Base-by-base conservation (phyloP, 192 early-diverging fungal species). In the Coemansia sp. region DNA sequence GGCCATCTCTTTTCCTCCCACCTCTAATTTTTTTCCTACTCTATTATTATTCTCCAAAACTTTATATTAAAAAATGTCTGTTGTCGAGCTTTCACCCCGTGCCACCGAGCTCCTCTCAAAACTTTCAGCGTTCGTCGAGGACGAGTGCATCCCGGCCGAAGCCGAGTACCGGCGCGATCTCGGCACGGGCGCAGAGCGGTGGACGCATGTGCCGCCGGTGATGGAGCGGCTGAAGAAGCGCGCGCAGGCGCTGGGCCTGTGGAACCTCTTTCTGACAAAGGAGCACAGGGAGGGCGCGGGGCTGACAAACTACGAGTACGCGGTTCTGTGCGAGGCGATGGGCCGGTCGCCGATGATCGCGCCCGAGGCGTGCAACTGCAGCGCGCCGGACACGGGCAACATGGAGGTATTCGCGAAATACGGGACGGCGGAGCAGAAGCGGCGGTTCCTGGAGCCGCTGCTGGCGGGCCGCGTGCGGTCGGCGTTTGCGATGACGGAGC, bases 351-450 rank as follows among this genome's bases (percentile, higher is more conserved):
- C 87, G 25, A 77, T 72, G 19, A 62, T 98, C 30, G 97, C 94
- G 12, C 90, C 97, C 31, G 95, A 97, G 86, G 93, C 93, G 19
- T 83, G 85, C 78, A 97, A 97, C 88, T 93, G 92, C 77, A 83
- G 86, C 40, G 92, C 94, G 18, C 95, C 95, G 14, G 97, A 99
- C 67, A 97, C 97, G 5, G 97, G 97, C 55, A 99, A 99, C 84
- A 99, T 99, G 95, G 95, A 99, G 67, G 93, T 99, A 42, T 88
- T 99, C 60, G 92, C 92, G 32, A 95, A 96, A 76, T 99, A 95
- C 77, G 97, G 97, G 46, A 85, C 82, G 12, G 62, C 75, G 18
- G 89, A 66, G 40, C 97, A 99, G 71, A 95, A 97, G 80, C 51
- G 81, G 40, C 68, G 74, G 44, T 94, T 89, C 85, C 78, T 92